Percentiles rank a stretch among this genome's conserved stretches.
Conservation (phyloP, 1,284 basidiomycete species). For the Erythrobasidium hasegawianum region DNA sequence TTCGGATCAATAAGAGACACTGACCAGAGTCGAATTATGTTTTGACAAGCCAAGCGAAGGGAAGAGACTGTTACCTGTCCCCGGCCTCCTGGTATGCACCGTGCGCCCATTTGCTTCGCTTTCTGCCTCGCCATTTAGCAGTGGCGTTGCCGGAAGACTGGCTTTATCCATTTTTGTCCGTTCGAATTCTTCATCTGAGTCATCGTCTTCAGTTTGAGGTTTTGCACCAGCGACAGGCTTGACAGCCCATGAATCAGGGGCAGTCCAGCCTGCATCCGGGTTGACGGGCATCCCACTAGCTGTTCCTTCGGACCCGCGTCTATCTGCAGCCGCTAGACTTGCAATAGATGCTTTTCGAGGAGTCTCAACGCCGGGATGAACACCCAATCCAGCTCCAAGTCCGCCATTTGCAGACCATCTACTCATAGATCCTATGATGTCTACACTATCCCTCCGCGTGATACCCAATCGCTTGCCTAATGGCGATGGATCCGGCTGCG, state of each 20-base stretch:
- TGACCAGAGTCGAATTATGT: not conserved
- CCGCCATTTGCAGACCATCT: conserved; percentile 8
- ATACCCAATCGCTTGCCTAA: conserved; percentile 17
- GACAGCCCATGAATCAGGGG: conserved; percentile 57
- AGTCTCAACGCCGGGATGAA: not conserved
- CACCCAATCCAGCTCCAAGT: not conserved
- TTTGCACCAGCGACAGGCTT: conserved; percentile 50
- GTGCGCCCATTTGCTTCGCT: not conserved
- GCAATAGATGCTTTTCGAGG: conserved; percentile 22
- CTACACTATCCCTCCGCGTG: conserved; percentile 14
- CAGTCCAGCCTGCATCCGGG: conserved; percentile 51
- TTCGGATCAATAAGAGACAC: no score
- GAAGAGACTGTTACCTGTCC: conserved; percentile 3
- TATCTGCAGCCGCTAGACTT: conserved; percentile 11
- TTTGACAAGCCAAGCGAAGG: conserved; percentile 3
- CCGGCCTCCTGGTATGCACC: conserved; percentile 5
- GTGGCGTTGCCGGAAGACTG: conserved; percentile 23
- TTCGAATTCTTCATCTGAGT: conserved; percentile 42
- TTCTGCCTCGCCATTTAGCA: conserved; percentile 6
- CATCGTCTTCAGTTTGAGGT: conserved; percentile 39
- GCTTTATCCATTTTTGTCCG: conserved; percentile 6
- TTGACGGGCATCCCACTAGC: conserved; percentile 5
- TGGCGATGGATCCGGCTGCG: conserved; percentile 4
- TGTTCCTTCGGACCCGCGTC: conserved; percentile 27
- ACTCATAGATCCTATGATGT: conserved; percentile 15